Percentiles rank a stretch among this genome's conserved stretches.
These are phyloP conservation scores for Apophysomyces sp. DNA, from an alignment of 371 early-diverging fungal species.

Conservation along the genomic window DNA sequence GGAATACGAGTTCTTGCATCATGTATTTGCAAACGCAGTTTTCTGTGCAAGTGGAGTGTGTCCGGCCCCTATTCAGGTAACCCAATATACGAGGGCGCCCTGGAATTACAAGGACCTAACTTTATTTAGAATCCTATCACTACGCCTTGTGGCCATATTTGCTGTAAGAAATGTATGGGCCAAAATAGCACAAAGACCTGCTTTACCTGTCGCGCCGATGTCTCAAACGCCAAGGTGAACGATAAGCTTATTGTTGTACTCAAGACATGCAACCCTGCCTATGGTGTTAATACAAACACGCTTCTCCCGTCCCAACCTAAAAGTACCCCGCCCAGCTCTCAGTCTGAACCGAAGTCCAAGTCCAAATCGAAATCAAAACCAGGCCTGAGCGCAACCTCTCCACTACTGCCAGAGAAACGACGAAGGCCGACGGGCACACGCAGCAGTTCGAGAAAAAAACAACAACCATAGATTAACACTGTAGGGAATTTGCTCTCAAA, in stretches of 20 bases:
- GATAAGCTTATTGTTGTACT: constrained; percentile 30
- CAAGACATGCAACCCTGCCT: constrained; percentile 23
- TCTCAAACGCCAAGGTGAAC: constrained; percentile 24
- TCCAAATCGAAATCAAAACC: not conserved
- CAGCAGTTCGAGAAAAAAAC: not conserved
- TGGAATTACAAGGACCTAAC: constrained; percentile 30
- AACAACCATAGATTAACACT: not conserved
- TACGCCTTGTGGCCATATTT: constrained; percentile 57
- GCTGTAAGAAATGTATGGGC: constrained; percentile 42
- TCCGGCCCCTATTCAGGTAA: constrained; percentile 29
- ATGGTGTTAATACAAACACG: not conserved
- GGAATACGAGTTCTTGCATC: constrained; percentile 39
- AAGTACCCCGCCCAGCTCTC: too few relatives aligned
- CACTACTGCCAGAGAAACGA: not conserved
- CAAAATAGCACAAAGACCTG: constrained; percentile 29
- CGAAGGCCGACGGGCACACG: not conserved
- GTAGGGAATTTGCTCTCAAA: not conserved
- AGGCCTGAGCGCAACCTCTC: not conserved
- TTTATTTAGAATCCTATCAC: constrained; percentile 54
- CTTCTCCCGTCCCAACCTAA: not conserved
- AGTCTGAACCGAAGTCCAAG: not conserved
- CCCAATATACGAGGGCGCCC: too few relatives aligned
- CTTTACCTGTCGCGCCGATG: constrained; percentile 37
- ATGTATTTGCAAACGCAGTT: constrained; percentile 27
- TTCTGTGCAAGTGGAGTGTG: constrained; percentile 28